Conservation (phyloP, 2,329 filamentous ascomycete species). For the Talaromyces atroroseus region DNA sequence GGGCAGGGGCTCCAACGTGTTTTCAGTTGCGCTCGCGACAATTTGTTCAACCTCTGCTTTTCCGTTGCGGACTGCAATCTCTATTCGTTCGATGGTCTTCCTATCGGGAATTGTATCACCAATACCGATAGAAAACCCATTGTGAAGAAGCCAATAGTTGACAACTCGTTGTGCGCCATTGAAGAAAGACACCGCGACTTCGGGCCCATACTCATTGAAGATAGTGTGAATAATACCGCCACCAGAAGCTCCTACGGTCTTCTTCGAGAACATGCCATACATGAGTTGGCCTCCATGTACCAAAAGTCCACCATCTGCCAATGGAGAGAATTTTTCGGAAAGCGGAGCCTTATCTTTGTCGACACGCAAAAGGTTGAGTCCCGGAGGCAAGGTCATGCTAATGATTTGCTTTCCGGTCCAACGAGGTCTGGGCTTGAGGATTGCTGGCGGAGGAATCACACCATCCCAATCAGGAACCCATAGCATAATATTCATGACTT, state of each 20-base stretch:
- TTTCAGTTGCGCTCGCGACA: constrained; percentile 72
- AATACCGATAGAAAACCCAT: constrained; percentile 96
- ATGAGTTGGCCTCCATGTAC: constrained; percentile 84
- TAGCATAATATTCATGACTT: constrained; percentile 94
- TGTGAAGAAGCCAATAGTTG: constrained; percentile 94
- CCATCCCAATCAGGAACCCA: constrained; percentile 99
- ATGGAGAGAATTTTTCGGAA: constrained; percentile 51
- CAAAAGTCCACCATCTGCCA: constrained; percentile 71
- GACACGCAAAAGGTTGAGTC: constrained; percentile 69
- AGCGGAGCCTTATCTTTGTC: constrained; percentile 57
- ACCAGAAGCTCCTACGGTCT: constrained; percentile 81
- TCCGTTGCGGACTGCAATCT: constrained; percentile 71
- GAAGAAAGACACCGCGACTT: constrained; percentile 87
- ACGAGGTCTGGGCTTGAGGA: constrained; percentile 81
- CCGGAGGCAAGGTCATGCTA: constrained; percentile 82
- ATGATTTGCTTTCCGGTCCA: constrained; percentile 99
- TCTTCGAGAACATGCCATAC: constrained; percentile 88
- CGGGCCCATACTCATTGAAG: constrained; percentile 87
- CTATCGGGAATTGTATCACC: constrained; percentile 95
- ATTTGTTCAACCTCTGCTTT: constrained; percentile 75
- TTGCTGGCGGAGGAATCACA: constrained; percentile 85
- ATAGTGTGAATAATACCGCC: constrained; percentile 93
- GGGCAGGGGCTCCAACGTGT: constrained; percentile 83
- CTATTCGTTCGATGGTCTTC: constrained; percentile 75
- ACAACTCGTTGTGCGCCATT: constrained; percentile 92